These are phyloP conservation scores for Zygoascus tannicola DNA, from an alignment of 805 yeast genomes.

Conservation along the genomic window DNA sequence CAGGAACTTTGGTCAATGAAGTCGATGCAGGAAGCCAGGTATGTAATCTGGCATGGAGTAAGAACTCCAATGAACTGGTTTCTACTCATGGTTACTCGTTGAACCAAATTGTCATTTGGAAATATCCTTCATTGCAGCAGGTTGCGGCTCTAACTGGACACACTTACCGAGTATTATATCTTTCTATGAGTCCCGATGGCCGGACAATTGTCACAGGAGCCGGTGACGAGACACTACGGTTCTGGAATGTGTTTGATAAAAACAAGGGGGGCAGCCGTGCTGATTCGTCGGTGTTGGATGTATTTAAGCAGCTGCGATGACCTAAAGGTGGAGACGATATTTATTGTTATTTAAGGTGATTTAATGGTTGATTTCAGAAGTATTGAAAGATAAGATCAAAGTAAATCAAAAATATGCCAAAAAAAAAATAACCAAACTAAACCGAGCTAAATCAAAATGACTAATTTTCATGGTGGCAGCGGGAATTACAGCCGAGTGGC, in stretches of 20 bases:
- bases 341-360: no score
- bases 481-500: no score
- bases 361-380: no score
- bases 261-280: constrained; percentile 7
- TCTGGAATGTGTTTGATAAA: constrained; percentile 91
- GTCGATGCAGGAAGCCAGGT: constrained; percentile 96
- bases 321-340: neutral
- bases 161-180: constrained; percentile 80
- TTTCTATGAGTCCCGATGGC: constrained; percentile 91
- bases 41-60: constrained; percentile 89
- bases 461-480: no score
- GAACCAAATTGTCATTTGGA: constrained; percentile 89
- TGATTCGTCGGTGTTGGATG: constrained; percentile 12
- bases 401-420: no score
- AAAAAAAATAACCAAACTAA: no score
- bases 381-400: no score
- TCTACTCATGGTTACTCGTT: constrained; percentile 92
- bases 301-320: constrained; percentile 18
- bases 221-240: constrained; percentile 91
- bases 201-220: constrained; percentile 97
- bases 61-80: constrained; percentile 83
- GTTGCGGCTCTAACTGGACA: constrained; percentile 92
- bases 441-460: no score
- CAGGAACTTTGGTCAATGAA: constrained; percentile 63
- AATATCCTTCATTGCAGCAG: constrained; percentile 85